These are phyloP conservation scores for Triticum timopheevii DNA, from an alignment of 176 grass and related monocot species.

Conservation along the genomic window DNA sequence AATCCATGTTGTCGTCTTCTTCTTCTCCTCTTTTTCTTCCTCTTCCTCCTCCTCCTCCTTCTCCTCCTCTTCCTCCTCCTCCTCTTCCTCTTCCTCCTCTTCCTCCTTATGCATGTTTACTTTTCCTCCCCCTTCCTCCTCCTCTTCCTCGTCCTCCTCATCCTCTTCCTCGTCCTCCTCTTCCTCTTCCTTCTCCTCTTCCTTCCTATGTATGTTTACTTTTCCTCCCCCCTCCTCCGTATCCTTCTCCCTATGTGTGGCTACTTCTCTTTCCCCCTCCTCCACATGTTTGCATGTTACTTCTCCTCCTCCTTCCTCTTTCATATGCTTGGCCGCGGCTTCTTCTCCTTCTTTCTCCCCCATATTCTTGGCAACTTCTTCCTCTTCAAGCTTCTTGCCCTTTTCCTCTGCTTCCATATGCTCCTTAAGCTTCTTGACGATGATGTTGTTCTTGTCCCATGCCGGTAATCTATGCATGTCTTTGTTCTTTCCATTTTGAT, in stretches of 20 bases:
- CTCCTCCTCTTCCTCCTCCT: too few relatives aligned
- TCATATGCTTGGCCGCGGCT: background rate
- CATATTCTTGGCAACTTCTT: background rate
- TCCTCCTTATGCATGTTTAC: too few relatives aligned
- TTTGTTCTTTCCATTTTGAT: background rate
- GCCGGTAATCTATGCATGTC: background rate
- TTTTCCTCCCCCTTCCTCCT: too few relatives aligned
- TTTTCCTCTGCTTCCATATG: background rate
- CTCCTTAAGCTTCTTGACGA: background rate
- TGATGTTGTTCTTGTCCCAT: background rate
- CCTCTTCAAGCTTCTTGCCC: background rate
- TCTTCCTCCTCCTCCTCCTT: too few relatives aligned
- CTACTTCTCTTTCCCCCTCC: too few relatives aligned
- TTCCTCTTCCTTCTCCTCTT: too few relatives aligned
- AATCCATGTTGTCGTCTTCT: background rate
- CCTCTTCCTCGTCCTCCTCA: accelerated
- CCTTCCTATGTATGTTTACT: too few relatives aligned
- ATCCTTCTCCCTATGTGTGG: too few relatives aligned
- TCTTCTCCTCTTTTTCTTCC: too few relatives aligned
- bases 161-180: too few relatives aligned
- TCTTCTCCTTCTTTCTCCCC: background rate
- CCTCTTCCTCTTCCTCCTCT: too few relatives aligned
- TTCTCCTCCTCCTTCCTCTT: background rate
- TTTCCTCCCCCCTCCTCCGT: too few relatives aligned
- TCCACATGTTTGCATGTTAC: background rate